Percentiles rank a stretch among this genome's conserved stretches.
These are phyloP conservation scores for Colletotrichum zoysiae DNA, from an alignment of 2,329 filamentous ascomycete genomes.

Conservation along the genomic window DNA sequence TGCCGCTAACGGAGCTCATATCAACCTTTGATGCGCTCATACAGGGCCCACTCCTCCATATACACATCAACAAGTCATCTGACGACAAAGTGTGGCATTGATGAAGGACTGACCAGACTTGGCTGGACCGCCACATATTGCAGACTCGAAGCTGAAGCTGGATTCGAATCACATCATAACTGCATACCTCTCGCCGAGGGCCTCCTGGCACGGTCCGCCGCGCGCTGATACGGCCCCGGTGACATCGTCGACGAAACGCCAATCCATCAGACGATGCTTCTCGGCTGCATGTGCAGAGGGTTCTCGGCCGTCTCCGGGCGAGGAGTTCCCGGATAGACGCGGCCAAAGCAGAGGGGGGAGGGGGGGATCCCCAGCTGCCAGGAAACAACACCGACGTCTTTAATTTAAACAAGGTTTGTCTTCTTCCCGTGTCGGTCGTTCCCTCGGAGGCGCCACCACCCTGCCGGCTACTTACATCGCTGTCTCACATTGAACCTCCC, in stretches of 20 bases:
- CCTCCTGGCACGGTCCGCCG: constrained; percentile 10
- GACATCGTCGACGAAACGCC: not conserved
- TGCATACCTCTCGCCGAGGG: not conserved
- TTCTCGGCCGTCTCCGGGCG: not conserved
- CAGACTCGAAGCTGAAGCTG: too few relatives aligned
- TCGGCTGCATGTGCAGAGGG: constrained; percentile 13
- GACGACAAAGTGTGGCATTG: not conserved
- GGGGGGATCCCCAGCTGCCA: not conserved
- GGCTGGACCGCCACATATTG: not conserved
- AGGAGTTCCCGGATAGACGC: not conserved
- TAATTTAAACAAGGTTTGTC: not conserved
- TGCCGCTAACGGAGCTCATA: not conserved
- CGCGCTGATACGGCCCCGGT: constrained; percentile 26
- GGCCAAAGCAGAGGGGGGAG: not conserved
- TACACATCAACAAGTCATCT: not conserved
- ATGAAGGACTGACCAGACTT: not conserved
- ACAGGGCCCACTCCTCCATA: not conserved
- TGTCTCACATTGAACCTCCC: constrained; percentile 9
- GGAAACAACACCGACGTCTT: not conserved
- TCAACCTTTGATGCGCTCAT: not conserved
- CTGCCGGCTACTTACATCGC: not conserved
- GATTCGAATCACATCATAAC: not conserved
- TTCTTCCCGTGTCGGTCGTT: not conserved
- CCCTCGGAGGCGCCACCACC: not conserved
- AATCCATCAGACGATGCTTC: constrained; percentile 26